Evolutionary conservation across 1,284 basidiomycete species (phyloP), one percentile per base, ranked within the genome.

Genomic region (Ceratobasidium sp.): DNA sequence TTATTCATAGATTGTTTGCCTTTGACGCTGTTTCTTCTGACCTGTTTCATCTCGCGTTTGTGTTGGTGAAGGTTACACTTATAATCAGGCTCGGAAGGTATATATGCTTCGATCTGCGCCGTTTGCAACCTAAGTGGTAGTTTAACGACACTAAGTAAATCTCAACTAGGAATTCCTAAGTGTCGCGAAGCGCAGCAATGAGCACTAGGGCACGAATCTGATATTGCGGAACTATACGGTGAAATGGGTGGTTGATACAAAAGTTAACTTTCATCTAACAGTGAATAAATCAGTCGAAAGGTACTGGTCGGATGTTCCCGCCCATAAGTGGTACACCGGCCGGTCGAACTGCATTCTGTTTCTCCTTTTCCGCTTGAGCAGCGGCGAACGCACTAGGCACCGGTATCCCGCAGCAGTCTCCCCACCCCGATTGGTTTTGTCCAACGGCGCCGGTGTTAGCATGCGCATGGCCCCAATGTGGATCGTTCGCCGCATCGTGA

Each of bases 351-450:
- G 80, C 81, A 79, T 83, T 84, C 79, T 57, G 54, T 52, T 68
- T 67, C 28, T 86, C 83, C 80, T 86, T 86, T 67, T 84, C 87
- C 26, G 87, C 90, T 78, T 87, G 85, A 0, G 93, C 93, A 75
- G 94, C 93, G 15, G 89, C 95, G 83, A 97, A 96, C 3, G 87
- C 92, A 50, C 92, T 93, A 0, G 95, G 95, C 7, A 97, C 92
- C 1, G 93, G 92, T 79, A 97, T 97, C 0, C 96, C 96, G 85
- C 96, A 97, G 83, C 96, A 98, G 83, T 99, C 96, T n/a, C 95
- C 97, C 90, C 96, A 98, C 0, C 90, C 91, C 10, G 87, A 85
- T 70, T 89, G 87, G 12, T 48, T 50, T 68, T 70, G 87, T 2
- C 87, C 88, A 46, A 85, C 87, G 0, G 85, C 88, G 46, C 87